Evolutionary conservation across 306 rosid genomes (phyloP).

Genomic region (Glycine soja): DNA sequence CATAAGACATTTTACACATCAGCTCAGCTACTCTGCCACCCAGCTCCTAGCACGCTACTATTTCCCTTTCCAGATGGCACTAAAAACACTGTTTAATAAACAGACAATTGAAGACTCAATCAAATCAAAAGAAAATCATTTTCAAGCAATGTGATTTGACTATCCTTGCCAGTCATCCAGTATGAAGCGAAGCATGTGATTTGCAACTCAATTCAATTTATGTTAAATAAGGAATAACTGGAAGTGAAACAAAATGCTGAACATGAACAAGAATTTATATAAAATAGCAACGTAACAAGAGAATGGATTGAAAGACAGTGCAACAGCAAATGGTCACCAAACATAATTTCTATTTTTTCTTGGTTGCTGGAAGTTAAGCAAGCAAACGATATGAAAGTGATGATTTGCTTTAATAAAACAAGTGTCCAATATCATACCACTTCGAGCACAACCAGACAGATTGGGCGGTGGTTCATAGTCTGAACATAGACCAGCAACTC

Average conservation of each 20-base stretch:
- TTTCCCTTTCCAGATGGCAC: conserved; percentile 24
- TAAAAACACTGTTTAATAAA: background rate
- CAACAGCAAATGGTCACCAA: conserved; percentile 13
- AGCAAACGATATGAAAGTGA: conserved; percentile 30
- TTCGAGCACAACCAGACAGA: conserved; percentile 98
- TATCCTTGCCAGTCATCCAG: background rate
- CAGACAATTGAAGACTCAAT: conserved; percentile 11
- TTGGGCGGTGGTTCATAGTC: conserved; percentile 84
- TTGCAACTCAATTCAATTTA: conserved; percentile 23
- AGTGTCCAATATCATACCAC: conserved; percentile 64
- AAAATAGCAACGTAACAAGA: conserved; percentile 23
- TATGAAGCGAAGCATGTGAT: conserved; percentile 4
- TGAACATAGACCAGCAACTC: conserved; percentile 69
- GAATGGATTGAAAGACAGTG: conserved; percentile 16
- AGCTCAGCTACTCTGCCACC: conserved; percentile 18
- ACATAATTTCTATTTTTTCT: background rate
- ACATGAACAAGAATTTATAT: background rate
- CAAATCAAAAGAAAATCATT: background rate
- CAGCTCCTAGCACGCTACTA: conserved; percentile 34
- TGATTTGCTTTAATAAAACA: conserved; percentile 17
- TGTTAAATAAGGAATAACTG: conserved; percentile 7
- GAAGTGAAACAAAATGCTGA: conserved; percentile 18
- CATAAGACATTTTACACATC: background rate
- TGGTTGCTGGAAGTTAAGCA: conserved; percentile 27
- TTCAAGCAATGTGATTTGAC: conserved; percentile 21